Evolutionary conservation across 2,329 filamentous ascomycete species (phyloP).

Genomic region (Hypoxylon rubiginosum): DNA sequence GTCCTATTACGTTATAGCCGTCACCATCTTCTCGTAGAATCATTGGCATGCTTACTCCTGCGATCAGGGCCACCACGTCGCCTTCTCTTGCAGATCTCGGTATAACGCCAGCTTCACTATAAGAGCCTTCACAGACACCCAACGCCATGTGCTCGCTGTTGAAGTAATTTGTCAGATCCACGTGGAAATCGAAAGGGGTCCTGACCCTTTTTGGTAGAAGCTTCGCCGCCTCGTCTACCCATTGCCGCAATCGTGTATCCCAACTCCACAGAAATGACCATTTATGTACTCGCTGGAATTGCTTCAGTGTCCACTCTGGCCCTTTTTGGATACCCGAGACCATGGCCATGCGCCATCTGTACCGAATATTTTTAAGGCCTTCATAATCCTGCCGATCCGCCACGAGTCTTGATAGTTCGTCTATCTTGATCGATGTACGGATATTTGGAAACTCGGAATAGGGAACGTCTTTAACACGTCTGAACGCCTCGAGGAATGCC

Average conservation of each 20-base stretch:
- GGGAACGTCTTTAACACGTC: neutral
- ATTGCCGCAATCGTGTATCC: too few species aligned
- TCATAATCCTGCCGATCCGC: neutral
- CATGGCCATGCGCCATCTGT: too few species aligned
- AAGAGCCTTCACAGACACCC: neutral
- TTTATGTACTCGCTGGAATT: too few species aligned
- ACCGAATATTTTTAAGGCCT: neutral
- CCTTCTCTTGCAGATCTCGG: neutral
- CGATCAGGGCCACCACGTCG: neutral
- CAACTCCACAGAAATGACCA: too few species aligned
- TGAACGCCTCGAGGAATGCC: neutral
- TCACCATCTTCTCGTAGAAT: neutral
- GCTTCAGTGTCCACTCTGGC: too few species aligned
- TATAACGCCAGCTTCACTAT: neutral
- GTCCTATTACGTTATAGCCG: neutral
- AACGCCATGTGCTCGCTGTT: neutral
- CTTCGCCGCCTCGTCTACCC: too few species aligned
- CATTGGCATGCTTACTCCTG: neutral
- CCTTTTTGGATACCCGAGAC: too few species aligned
- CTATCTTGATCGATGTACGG: too few species aligned
- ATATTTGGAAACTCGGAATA: neutral
- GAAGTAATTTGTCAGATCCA: too few species aligned
- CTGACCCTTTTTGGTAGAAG: too few species aligned
- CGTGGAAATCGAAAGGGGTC: too few species aligned
- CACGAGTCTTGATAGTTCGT: neutral